Evolutionary conservation across 768 basidiomycete genomes (phyloP).

Genomic region (Lyophyllum atratum): DNA sequence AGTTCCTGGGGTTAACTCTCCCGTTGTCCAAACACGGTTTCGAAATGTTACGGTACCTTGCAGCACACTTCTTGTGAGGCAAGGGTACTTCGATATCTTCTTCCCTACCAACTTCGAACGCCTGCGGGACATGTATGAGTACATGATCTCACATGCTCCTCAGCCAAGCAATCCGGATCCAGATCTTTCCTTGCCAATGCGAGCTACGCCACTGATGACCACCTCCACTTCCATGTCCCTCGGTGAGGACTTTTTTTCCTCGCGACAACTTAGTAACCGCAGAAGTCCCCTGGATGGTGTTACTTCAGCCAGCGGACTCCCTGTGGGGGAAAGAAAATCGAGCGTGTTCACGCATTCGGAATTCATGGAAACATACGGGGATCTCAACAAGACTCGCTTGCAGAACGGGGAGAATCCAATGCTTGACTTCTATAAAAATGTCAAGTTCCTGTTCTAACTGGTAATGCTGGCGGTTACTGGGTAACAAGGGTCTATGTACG

Average conservation of each 20-base stretch:
- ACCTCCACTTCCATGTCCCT: conserved; percentile 51
- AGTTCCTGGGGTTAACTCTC: conserved; percentile 74
- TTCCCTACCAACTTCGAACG: conserved; percentile 92
- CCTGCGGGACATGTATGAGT: conserved; percentile 89
- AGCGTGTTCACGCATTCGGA: conserved; percentile 87
- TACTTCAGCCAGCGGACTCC: conserved; percentile 70
- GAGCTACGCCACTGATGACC: conserved; percentile 54
- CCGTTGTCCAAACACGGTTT: conserved; percentile 95
- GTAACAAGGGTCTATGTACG: conserved; percentile 32
- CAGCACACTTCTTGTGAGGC: conserved; percentile 87
- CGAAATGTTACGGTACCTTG: conserved; percentile 86
- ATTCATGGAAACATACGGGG: conserved; percentile 86
- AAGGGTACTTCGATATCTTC: conserved; percentile 98
- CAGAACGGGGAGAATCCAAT: conserved; percentile 87
- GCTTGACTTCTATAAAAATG: conserved; percentile 89
- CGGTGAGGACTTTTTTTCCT: conserved; percentile 73
- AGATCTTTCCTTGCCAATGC: conserved; percentile 34
- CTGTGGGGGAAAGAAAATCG: conserved; percentile 80
- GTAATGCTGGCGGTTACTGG: neutral
- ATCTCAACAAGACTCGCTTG: conserved; percentile 68
- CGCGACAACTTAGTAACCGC: conserved; percentile 56
- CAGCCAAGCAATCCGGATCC: conserved; percentile 18
- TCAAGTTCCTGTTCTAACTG: conserved; percentile 82
- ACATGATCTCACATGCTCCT: conserved; percentile 65
- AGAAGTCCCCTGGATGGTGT: conserved; percentile 71